phyloP scores from a whole-genome alignment of 2,329 filamentous ascomycete species.

The Colletotrichum gigasporum region DNA sequence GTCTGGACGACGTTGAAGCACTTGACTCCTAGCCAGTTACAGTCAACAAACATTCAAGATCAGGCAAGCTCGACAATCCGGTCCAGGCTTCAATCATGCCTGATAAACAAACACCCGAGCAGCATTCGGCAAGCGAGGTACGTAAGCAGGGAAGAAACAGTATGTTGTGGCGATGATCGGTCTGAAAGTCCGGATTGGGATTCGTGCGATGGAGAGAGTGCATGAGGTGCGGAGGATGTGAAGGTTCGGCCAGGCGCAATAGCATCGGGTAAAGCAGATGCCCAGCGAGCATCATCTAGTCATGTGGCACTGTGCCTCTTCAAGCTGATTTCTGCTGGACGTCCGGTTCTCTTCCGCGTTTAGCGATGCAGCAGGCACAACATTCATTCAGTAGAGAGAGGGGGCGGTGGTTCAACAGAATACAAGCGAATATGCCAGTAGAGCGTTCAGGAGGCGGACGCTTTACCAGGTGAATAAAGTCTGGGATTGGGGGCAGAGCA shows the following conservation, averaged over 20 bases:
- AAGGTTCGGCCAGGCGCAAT: background rate
- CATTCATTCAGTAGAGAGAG: conserved; percentile 7
- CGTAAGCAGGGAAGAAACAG: background rate
- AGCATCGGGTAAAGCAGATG: background rate
- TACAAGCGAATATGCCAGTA: background rate
- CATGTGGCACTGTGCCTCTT: background rate
- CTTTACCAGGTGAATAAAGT: too few species aligned
- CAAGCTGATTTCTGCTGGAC: background rate
- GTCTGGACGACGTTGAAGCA: background rate
- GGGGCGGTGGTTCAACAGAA: background rate
- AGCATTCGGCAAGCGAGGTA: background rate
- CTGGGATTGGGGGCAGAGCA: too few species aligned
- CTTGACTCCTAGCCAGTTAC: background rate
- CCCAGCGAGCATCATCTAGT: background rate
- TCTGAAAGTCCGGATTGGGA: background rate
- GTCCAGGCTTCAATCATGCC: background rate
- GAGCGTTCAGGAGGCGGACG: too few species aligned
- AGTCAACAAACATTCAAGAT: background rate
- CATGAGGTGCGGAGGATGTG: background rate
- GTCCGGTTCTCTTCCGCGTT: background rate
- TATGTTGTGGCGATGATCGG: background rate
- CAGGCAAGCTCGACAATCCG: background rate
- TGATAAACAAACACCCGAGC: background rate
- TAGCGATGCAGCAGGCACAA: background rate
- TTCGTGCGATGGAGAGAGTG: background rate